Base-by-base conservation (phyloP, 306 rosid species). In the Begonia loranthoides region DNA sequence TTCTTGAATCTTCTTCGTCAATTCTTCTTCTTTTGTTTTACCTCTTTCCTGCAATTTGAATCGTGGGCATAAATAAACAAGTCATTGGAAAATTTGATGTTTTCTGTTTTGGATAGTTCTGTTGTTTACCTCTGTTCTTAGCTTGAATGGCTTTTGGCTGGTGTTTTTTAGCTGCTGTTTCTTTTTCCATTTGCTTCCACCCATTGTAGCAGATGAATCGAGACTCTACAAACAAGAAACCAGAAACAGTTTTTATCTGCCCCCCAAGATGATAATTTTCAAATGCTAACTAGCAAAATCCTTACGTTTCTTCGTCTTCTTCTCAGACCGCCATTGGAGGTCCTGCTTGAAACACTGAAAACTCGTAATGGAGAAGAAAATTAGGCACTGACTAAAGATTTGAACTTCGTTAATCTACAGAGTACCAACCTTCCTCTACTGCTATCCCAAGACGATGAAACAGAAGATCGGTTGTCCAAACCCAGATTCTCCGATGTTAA, bases 241-340 rank as follows among this genome's bases (percentile, higher is more conserved):
- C 57, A 12, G 9, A 40, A 53, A 49, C 33, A 15, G 60, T 48
- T 17, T 53, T 12, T 6, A n/a, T 24, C 50, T n/a, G 56, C 61
- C 44, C 64, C 59, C 40, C 51, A 22, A 40, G 45, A 19, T 22
- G 15, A 52, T n/a, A 21, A 47, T 22, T 13, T 53, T 13, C 7
- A 48, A 12, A 58, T 10, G 39, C 34, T 28, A 19, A 59, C 11
- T 8, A 9, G 38, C 19, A 52, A 61, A 38, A 33, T 21, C 46
- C 94, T 86, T 75, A 92, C 99, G 68, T 78, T 83, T 75, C 96
- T 80, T 63, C 94, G 60, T 70, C 87, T 86, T 70, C 87, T 86
- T 58, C 93, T 80, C 66, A 77, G 55, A 38, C 79, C 78, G 40
- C 82, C 73, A 47, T 63, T 62, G 55, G 90, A 89, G 54, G 48